A percentile compares a stretch with the other conserved stretches of the same genome.
phyloP scores from a whole-genome alignment of 176 grass and related monocot species.

The Raddia guianensis region DNA sequence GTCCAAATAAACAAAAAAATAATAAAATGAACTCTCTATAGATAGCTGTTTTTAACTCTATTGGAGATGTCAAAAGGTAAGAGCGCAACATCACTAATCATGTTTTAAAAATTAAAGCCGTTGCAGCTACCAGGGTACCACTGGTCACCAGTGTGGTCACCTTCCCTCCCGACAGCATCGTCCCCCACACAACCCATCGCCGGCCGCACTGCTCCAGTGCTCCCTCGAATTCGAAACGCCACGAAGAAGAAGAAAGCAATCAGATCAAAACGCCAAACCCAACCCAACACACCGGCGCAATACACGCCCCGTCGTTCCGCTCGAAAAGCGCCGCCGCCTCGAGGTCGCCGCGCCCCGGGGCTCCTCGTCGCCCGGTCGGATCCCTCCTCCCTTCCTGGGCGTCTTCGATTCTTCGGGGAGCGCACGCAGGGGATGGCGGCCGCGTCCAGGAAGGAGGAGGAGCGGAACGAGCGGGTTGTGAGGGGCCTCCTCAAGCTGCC shows the following conservation, averaged over 20 bases:
- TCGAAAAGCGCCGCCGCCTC: not conserved
- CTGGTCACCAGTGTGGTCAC: not conserved
- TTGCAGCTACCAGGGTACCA: slow-evolving; percentile 34
- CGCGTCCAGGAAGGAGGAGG: slow-evolving; percentile 74
- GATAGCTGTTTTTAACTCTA: too few species aligned
- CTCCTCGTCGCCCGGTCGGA: not conserved
- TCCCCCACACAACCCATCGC: not conserved
- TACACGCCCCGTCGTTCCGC: not conserved
- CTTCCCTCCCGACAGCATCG: not conserved
- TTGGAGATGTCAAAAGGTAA: not conserved
- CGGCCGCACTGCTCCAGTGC: not conserved
- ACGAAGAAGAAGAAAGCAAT: not conserved
- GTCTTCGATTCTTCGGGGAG: not conserved
- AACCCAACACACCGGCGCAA: not conserved
- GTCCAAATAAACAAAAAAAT: too few species aligned
- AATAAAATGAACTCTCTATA: too few species aligned
- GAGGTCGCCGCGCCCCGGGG: not conserved
- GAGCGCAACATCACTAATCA: not conserved
- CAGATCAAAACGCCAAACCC: not conserved
- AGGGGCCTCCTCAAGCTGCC: slow-evolving; percentile 95
- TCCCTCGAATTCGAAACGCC: slow-evolving; percentile 30
- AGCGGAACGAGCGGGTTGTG: slow-evolving; percentile 93
- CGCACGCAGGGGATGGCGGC: slow-evolving; percentile 20
- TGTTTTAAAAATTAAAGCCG: slow-evolving; percentile 39
- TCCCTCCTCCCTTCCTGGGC: not conserved